phyloP scores from a whole-genome alignment of 805 yeast species.

The Candida khao-thaluensis region DNA sequence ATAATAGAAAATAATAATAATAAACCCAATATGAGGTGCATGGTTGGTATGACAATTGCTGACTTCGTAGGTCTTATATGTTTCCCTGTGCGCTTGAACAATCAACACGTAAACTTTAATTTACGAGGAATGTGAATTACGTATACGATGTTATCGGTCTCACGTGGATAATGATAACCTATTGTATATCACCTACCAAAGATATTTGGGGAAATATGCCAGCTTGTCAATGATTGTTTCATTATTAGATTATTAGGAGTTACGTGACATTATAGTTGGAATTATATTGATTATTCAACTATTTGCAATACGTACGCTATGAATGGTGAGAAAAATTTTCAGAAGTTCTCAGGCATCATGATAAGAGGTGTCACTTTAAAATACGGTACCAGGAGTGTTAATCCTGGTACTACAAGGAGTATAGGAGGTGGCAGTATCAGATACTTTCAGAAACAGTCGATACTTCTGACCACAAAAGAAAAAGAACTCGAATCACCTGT shows the following conservation, averaged over 20 bases:
- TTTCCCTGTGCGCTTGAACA: constrained; percentile 1
- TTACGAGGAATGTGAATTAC: constrained; percentile 4
- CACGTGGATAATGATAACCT: too few species aligned
- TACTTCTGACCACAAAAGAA: constrained; percentile 5
- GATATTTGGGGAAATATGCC: too few species aligned
- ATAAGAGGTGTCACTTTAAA: too few species aligned
- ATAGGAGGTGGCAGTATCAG: background rate
- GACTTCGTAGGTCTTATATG: too few species aligned
- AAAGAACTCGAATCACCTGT: constrained; percentile 26
- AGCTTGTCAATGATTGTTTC: too few species aligned
- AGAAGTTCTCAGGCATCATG: background rate
- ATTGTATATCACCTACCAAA: too few species aligned
- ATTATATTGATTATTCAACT: too few species aligned
- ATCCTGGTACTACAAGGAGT: too few species aligned
- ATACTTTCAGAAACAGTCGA: constrained; percentile 5
- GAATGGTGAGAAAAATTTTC: constrained; percentile 5
- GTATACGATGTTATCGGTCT: too few species aligned
- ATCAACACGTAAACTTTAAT: constrained; percentile 4
- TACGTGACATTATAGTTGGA: too few species aligned
- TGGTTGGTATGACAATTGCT: background rate
- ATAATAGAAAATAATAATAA: background rate
- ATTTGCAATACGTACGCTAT: background rate
- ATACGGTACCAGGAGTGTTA: background rate
- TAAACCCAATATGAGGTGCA: background rate
- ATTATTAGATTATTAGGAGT: too few species aligned